phyloP scores from a whole-genome alignment of 2,329 filamentous ascomycete species.

The Parasarocladium wereldwijsianum region DNA sequence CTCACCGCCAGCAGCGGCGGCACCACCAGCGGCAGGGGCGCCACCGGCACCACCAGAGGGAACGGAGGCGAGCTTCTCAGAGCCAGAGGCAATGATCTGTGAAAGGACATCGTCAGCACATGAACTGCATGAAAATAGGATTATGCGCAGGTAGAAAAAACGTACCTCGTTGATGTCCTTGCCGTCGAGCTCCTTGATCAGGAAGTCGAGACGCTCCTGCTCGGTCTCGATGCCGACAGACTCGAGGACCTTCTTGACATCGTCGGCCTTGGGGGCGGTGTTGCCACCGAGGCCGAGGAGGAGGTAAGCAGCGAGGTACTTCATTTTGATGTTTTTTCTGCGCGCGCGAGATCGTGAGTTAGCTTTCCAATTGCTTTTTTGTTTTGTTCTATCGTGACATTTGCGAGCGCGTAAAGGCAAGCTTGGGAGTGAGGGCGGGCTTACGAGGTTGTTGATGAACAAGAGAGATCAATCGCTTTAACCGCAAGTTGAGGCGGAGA shows the following conservation, averaged over 20 bases:
- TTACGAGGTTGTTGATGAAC: conserved; percentile 42
- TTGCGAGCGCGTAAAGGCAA: too few species aligned
- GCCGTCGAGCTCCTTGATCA: conserved; percentile 82
- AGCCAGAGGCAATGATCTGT: conserved; percentile 82
- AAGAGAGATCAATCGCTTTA: conserved; percentile 99
- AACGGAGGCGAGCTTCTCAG: conserved; percentile 91
- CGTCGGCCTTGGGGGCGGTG: conserved; percentile 66
- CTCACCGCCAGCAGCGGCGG: conserved; percentile 50
- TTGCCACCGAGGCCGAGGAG: conserved; percentile 92
- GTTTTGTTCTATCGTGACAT: too few species aligned
- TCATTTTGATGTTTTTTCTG: conserved; percentile 61
- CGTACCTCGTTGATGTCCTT: conserved; percentile 85
- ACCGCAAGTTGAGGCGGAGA: conserved; percentile 96
- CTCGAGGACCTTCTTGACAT: conserved; percentile 79
- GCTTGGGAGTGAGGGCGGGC: too few species aligned
- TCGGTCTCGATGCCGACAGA: conserved; percentile 95
- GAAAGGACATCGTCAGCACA: conserved; percentile 9
- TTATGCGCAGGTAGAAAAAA: too few species aligned
- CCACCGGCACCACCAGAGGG: conserved; percentile 78
- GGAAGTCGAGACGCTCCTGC: conserved; percentile 66
- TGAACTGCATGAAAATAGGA: background rate
- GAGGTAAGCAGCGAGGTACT: conserved; percentile 99
- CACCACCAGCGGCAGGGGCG: conserved; percentile 51
- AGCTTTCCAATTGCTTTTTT: too few species aligned
- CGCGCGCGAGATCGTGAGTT: background rate